These are phyloP conservation scores for Colletotrichum plurivorum DNA, from an alignment of 2,329 filamentous ascomycete genomes.

Conservation along the genomic window DNA sequence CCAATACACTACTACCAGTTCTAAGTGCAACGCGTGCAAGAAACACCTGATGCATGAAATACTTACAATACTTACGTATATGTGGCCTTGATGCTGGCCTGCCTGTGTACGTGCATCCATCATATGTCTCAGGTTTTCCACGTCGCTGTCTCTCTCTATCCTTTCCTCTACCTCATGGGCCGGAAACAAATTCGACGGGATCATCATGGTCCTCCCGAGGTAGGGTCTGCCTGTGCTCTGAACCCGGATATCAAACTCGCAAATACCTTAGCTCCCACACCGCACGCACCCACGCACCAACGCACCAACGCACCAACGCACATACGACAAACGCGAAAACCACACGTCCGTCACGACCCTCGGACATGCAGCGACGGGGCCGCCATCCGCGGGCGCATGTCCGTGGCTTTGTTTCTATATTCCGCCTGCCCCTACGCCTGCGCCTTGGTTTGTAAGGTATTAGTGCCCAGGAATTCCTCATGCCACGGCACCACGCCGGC, in stretches of 20 bases:
- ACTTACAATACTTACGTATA: too few relatives aligned
- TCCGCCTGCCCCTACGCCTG: background rate
- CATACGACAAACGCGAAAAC: constrained; percentile 29
- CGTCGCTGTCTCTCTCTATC: too few relatives aligned
- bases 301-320: background rate
- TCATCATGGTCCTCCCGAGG: background rate
- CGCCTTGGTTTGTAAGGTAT: background rate
- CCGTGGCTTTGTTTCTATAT: constrained; percentile 14
- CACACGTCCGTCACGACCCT: constrained; percentile 33
- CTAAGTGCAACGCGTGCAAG: background rate
- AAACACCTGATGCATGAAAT: background rate
- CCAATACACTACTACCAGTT: background rate
- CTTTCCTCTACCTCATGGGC: too few relatives aligned
- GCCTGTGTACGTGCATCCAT: too few relatives aligned
- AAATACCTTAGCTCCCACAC: background rate
- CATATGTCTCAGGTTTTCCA: too few relatives aligned
- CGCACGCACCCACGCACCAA: constrained; percentile 1
- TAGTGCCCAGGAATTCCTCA: background rate
- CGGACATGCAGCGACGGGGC: constrained; percentile 10
- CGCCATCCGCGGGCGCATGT: background rate
- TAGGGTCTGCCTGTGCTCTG: background rate
- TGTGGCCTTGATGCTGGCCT: too few relatives aligned
- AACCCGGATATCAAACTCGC: too few relatives aligned
- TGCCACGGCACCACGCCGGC: constrained; percentile 16
- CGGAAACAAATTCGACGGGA: too few relatives aligned